Percentiles rank a stretch among this genome's conserved stretches.
Conservation (phyloP, 2,329 filamentous ascomycete species). For the Claviceps monticola region DNA sequence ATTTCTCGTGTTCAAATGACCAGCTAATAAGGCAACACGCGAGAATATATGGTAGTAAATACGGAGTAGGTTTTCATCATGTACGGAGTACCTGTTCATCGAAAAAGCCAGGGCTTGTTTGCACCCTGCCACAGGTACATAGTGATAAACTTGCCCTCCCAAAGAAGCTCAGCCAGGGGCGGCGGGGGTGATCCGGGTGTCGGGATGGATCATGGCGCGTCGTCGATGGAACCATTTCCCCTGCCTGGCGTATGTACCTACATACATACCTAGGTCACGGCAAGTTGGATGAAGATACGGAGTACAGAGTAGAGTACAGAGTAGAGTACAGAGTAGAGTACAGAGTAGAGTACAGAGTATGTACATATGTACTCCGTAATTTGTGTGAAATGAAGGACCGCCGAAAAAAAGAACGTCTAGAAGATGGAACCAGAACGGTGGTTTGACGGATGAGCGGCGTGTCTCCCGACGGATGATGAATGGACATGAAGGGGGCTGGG, state of each 20-base stretch:
- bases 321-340: too few relatives aligned
- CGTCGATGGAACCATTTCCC: too few relatives aligned
- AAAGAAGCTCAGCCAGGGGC: too few relatives aligned
- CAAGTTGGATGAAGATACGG: neutral
- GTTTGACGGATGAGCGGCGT: neutral
- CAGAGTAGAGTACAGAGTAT: too few relatives aligned
- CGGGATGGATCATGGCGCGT: too few relatives aligned
- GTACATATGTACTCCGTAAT: too few relatives aligned
- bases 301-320: too few relatives aligned
- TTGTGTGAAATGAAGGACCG: neutral
- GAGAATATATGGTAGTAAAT: neutral
- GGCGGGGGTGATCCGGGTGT: too few relatives aligned
- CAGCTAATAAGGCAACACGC: neutral
- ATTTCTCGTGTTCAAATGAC: neutral
- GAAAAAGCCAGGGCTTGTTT: neutral
- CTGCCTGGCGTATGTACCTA: too few relatives aligned
- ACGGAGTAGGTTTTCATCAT: too few relatives aligned
- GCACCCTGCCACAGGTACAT: neutral
- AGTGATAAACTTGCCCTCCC: too few relatives aligned
- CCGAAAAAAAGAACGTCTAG: neutral
- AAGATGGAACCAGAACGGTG: neutral
- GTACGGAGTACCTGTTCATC: too few relatives aligned
- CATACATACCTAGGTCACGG: neutral
- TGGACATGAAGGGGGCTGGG: neutral
- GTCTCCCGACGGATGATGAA: neutral